Evolutionary conservation across 2,329 filamentous ascomycete species (phyloP), one percentile per base, ranked within the genome.

Genomic region (Seiridium unicorne): DNA sequence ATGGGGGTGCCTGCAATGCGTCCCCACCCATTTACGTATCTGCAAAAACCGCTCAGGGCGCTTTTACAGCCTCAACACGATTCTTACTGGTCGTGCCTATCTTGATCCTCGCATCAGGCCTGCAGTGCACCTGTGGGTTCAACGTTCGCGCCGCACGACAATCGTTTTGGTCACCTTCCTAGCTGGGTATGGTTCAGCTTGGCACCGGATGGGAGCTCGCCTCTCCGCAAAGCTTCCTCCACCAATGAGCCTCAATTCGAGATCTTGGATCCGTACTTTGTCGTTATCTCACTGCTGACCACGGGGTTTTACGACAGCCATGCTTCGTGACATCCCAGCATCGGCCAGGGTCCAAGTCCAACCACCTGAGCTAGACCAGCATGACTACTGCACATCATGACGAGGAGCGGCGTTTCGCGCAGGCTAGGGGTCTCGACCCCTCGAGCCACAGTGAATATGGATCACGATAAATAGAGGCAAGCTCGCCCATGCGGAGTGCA

Each of bases 161-260:
- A 26, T 26, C 18, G 18, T 26, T 26, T 26, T 26, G 18, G 38
- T 13, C 54, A 57, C 54, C 54, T 57, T 57, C 54, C 54, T 47
- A 44, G 31, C 54, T 48, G 4, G 38, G 54, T 34, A 46, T 47
- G 35, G 54, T 18, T n/a, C 26, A 34, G 36, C 42, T 42, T 26
- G 35, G 35, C 38, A 32, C 40, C 34, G 36, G 40, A 55, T 9
- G 53, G 18, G 32, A 55, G 26, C 36, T 55, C 53, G 51, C 11
- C 35, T 54, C 10, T 38, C 34, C 40, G 40, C 36, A 55, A 18
- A 44, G 34, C 40, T 44, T 32, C 26, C 35, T 47, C 54, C 40
- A 47, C 54, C 54, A 57, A 57, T 57, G 18, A 57, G 44, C 35
- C 44, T 47, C 54, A 57, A 47, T 26, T 57, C 35, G 34, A 57